These are phyloP conservation scores for Dunaliella sp. DNA, from an alignment of 139 green algal species.

Conservation along the genomic window DNA sequence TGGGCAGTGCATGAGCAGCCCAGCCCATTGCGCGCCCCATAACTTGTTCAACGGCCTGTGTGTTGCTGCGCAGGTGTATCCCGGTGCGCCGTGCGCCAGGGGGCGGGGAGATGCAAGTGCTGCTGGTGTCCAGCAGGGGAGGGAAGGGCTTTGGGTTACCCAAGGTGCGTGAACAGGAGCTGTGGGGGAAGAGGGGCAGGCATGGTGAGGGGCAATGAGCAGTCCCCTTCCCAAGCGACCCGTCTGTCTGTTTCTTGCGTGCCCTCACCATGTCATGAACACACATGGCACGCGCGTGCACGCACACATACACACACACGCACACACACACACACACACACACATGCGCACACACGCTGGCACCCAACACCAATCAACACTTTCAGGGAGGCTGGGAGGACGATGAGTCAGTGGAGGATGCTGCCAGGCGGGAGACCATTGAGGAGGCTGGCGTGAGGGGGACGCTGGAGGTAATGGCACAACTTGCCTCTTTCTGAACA, in stretches of 20 bases:
- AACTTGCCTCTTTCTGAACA: not conserved
- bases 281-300: no score
- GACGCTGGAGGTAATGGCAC: slow-evolving; percentile 59
- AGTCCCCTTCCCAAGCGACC: no score
- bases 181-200: no score
- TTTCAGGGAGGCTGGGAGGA: slow-evolving; percentile 92
- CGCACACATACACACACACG: not conserved
- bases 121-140: slow-evolving; percentile 71
- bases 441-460: slow-evolving; percentile 91
- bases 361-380: not conserved
- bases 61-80: slow-evolving; percentile 84
- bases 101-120: slow-evolving; percentile 48
- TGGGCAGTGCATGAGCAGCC: no score
- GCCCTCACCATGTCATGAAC: no score
- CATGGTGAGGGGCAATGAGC: no score
- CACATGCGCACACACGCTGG: not conserved
- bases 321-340: not conserved
- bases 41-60: no score
- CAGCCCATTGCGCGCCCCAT: no score
- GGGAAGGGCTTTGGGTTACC: slow-evolving; percentile 81
- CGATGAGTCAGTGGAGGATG: slow-evolving; percentile 83
- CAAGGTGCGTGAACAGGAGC: no score
- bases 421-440: slow-evolving; percentile 82
- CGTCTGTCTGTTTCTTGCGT: no score
- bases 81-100: slow-evolving; percentile 49